Evolutionary conservation across 2,329 filamentous ascomycete species (phyloP).

Genomic region (Periconia sp.): DNA sequence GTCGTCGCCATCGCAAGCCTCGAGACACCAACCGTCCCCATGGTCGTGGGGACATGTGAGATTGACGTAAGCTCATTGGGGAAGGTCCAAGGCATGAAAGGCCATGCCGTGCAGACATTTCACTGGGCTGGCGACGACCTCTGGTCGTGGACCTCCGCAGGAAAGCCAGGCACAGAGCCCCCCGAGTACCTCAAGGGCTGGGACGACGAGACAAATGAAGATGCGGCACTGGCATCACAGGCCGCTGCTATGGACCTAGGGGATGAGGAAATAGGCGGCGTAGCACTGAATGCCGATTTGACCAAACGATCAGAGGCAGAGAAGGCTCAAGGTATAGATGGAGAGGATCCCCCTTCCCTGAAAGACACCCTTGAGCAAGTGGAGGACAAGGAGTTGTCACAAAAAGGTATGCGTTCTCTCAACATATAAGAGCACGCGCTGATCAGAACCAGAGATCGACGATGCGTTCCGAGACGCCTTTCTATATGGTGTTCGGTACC

Average conservation of each 20-base stretch:
- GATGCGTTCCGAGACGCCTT: conserved; percentile 69
- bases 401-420: conserved; percentile 55
- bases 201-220: conserved; percentile 44
- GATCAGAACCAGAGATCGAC: conserved; percentile 63
- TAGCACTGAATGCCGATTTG: conserved; percentile 42
- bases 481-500: conserved; percentile 65
- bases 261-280: conserved; percentile 57
- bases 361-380: conserved; percentile 43
- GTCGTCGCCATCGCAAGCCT: conserved; percentile 68
- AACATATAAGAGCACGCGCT: conserved; percentile 7
- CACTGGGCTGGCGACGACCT: conserved; percentile 74
- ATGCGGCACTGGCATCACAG: conserved; percentile 45
- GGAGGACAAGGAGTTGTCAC: conserved; percentile 61
- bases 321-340: conserved; percentile 37
- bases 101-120: conserved; percentile 68
- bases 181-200: conserved; percentile 63
- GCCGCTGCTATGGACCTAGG: conserved; percentile 50
- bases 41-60: conserved; percentile 69
- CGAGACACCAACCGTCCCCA: conserved; percentile 65
- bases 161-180: conserved; percentile 58
- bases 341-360: conserved; percentile 40
- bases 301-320: conserved; percentile 40
- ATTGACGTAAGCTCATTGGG: conserved; percentile 65
- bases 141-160: conserved; percentile 67
- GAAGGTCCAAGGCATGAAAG: conserved; percentile 65